A percentile compares a stretch with the other conserved stretches of the same genome.
These are phyloP conservation scores for Cladosporium sp. DNA, from an alignment of 2,329 filamentous ascomycete species.

Conservation along the genomic window DNA sequence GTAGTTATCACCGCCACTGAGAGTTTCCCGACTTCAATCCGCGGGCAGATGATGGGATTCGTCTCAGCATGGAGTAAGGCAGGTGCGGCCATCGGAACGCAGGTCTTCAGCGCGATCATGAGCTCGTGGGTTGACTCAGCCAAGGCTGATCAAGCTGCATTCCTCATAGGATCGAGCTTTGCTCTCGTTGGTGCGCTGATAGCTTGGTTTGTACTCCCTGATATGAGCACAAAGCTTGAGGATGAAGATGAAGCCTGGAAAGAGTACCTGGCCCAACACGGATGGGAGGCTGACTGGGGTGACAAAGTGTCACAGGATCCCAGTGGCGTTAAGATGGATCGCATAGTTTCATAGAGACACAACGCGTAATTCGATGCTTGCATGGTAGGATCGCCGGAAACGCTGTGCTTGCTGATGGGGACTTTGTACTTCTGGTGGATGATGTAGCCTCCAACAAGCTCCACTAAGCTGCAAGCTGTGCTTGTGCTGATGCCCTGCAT, in stretches of 20 bases:
- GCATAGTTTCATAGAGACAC: conserved; percentile 1
- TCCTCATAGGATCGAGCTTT: conserved; percentile 76
- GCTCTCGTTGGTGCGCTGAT: conserved; percentile 71
- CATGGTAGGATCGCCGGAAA: neutral
- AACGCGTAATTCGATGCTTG: neutral
- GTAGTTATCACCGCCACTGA: conserved; percentile 84
- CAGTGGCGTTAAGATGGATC: conserved; percentile 11
- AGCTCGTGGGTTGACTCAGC: conserved; percentile 57
- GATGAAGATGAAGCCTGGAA: conserved; percentile 49
- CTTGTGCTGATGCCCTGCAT: neutral
- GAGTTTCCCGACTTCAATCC: conserved; percentile 80
- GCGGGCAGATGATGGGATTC: conserved; percentile 71
- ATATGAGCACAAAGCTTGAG: conserved; percentile 30
- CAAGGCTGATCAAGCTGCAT: conserved; percentile 75
- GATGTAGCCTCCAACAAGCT: neutral
- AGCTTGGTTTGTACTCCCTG: conserved; percentile 55
- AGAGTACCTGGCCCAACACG: conserved; percentile 47
- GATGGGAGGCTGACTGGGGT: conserved; percentile 33
- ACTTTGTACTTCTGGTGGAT: neutral
- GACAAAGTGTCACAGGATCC: conserved; percentile 13
- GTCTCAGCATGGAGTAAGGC: conserved; percentile 73
- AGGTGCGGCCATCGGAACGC: conserved; percentile 77
- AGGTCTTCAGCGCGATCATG: conserved; percentile 68
- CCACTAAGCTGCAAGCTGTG: neutral
- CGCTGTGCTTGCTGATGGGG: neutral